Evolutionary conservation across 192 early-diverging fungal species (phyloP), one percentile per base, ranked within the genome.

Genomic region (Podila horticola): DNA sequence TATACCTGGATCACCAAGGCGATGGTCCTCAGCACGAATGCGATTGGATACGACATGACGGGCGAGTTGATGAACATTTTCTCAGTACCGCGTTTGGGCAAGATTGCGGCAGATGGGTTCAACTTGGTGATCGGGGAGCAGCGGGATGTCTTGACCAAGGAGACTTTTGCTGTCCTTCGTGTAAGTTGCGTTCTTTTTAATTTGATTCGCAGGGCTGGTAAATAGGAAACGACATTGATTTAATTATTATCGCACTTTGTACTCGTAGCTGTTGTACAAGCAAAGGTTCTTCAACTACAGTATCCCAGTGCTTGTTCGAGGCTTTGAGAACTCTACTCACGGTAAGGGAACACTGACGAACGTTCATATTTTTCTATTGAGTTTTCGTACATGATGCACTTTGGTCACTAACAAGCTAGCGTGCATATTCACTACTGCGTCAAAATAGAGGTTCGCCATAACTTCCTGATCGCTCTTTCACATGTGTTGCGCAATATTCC

Each of bases 201-300:
- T 31, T 11, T 26, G 20, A 36, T 5, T 2, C 19, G 31, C 45
- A 13, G 28, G 41, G 41, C 15, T 41, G 4, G 41, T 45, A 30
- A 30, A 13, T 24, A 31, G 9, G 9, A 45, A 41, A 3, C 12
- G 17, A 33, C 34, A 49, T 26, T 51, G 36, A 17, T 3, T n/a
- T 60, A 36, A 3, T 62, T 79, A 72, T 75, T 15, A 60, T 51
- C 20, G 2, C 33, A 38, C 15, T 19, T 73, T 59, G n/a, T 26
- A 72, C 62, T 58, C 86, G 13, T 86, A 91, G 86, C 74, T 93
- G 17, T 77, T 99, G 26, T 93, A 93, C 73, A 94, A 95, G 79
- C 96, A 98, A 75, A 84, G 92, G 28, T 93, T 97, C 69, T 97
- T 95, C 74, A 89, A 91, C 38, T 89, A 89, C 45, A 93, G 91